A percentile compares a stretch with the other conserved stretches of the same genome.
Conservation (phyloP, 495 filamentous ascomycete genomes). For the Parathielavia hyrcaniae region DNA sequence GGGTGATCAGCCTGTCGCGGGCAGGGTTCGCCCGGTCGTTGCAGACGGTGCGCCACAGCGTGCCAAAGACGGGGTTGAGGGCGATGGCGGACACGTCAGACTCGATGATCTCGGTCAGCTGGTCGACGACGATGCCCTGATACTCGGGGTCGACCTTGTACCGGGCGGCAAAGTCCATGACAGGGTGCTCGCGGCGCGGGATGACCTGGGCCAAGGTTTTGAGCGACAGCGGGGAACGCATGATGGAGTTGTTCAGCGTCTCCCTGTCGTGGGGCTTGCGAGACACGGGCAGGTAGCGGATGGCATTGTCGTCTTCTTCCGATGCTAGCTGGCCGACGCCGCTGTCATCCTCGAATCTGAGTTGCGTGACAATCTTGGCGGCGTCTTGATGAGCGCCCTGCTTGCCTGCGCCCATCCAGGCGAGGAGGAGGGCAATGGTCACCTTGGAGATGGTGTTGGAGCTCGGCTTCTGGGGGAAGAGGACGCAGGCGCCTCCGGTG, state of each 20-base stretch:
- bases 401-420: slow-evolving; percentile 44
- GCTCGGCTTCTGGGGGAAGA: slow-evolving; percentile 15
- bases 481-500: slow-evolving; percentile 39
- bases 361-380: slow-evolving; percentile 15
- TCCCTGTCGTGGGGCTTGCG: slow-evolving; percentile 14
- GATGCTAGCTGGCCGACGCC: slow-evolving; percentile 15
- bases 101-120: slow-evolving; percentile 37
- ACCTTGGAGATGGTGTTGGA: slow-evolving; percentile 35
- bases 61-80: slow-evolving; percentile 45
- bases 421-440: slow-evolving; percentile 39
- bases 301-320: slow-evolving; percentile 15
- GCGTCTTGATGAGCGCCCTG: slow-evolving; percentile 22
- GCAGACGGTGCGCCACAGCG: slow-evolving; percentile 43
- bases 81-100: slow-evolving; percentile 37
- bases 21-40: slow-evolving; percentile 36
- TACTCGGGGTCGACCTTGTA: slow-evolving; percentile 36
- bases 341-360: slow-evolving; percentile 16
- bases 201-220: slow-evolving; percentile 27
- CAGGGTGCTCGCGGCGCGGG: slow-evolving; percentile 21
- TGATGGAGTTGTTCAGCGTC: slow-evolving; percentile 19
- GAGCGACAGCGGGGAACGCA: slow-evolving; percentile 16
- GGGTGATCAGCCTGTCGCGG: slow-evolving; percentile 36
- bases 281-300: slow-evolving; percentile 16
- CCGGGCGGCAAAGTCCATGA: slow-evolving; percentile 35
- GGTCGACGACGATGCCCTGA: slow-evolving; percentile 28